phyloP scores from a whole-genome alignment of 768 basidiomycete species.

The Asterophora parasitica region DNA sequence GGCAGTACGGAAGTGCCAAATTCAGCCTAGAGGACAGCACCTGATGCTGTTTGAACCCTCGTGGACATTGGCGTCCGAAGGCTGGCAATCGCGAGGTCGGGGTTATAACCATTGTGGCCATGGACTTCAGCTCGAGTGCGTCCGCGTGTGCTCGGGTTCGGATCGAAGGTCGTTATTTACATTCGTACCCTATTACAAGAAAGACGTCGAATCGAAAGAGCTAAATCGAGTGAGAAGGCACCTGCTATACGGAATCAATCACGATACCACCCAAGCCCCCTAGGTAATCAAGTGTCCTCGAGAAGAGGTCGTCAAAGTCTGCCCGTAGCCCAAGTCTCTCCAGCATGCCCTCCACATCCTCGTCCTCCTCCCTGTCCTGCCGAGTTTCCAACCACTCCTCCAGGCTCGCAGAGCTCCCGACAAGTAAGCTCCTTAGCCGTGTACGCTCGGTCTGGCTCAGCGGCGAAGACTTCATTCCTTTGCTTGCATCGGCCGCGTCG shows the following conservation, averaged over 20 bases:
- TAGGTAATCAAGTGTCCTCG: constrained; percentile 55
- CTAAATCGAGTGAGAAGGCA: not conserved
- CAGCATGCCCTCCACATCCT: constrained; percentile 37
- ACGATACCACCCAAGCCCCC: constrained; percentile 36
- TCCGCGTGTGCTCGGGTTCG: too few relatives aligned
- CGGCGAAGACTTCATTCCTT: constrained; percentile 37
- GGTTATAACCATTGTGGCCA: too few relatives aligned
- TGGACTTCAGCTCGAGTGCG: too few relatives aligned
- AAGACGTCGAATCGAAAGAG: not conserved
- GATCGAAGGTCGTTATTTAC: too few relatives aligned
- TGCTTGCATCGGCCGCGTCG: constrained; percentile 30
- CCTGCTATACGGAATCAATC: constrained; percentile 2
- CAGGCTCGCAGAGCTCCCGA: constrained; percentile 51
- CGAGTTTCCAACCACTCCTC: constrained; percentile 61
- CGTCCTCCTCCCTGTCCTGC: constrained; percentile 22
- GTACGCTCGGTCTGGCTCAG: constrained; percentile 69
- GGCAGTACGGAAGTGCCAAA: too few relatives aligned
- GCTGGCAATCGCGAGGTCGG: too few relatives aligned
- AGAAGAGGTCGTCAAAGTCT: constrained; percentile 60
- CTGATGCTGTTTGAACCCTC: too few relatives aligned
- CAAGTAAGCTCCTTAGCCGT: constrained; percentile 61
- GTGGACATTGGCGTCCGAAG: too few relatives aligned
- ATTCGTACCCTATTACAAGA: too few relatives aligned
- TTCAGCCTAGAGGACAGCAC: too few relatives aligned
- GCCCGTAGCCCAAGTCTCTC: constrained; percentile 52